Evolutionary conservation across 202 grass and related monocot genomes (phyloP).

Genomic region (Carex sylvatica): DNA sequence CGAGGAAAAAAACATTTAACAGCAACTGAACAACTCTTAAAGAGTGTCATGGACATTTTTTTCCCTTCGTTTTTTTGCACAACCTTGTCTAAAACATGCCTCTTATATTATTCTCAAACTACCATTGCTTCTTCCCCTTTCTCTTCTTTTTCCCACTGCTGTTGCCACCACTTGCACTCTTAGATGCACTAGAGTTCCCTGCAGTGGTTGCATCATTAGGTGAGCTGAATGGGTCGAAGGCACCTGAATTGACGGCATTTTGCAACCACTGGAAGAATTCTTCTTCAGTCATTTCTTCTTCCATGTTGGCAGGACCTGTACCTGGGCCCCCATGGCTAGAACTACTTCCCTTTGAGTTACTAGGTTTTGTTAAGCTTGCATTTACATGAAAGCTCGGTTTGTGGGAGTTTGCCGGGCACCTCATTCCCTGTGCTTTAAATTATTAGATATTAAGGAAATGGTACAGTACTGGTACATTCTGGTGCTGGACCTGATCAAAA

Average conservation of each 20-base stretch:
- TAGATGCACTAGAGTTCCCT: slow-evolving; percentile 38
- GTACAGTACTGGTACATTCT: neutral
- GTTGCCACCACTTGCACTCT: slow-evolving; percentile 17
- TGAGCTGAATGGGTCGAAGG: slow-evolving; percentile 50
- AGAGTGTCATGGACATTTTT: slow-evolving; percentile 17
- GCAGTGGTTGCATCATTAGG: slow-evolving; percentile 43
- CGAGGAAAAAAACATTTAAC: slow-evolving; percentile 7
- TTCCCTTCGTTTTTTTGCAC: slow-evolving; percentile 9
- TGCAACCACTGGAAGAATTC: slow-evolving; percentile 96
- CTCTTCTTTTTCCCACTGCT: slow-evolving; percentile 52
- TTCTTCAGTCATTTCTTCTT: slow-evolving; percentile 63
- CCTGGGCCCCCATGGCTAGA: slow-evolving; percentile 43
- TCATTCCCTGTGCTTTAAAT: slow-evolving; percentile 72
- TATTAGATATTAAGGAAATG: slow-evolving; percentile 13
- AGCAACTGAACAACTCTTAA: neutral
- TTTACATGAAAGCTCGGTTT: slow-evolving; percentile 97
- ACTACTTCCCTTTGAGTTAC: slow-evolving; percentile 51
- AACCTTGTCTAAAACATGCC: neutral
- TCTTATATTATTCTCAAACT: slow-evolving; percentile 25
- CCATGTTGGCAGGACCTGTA: slow-evolving; percentile 36
- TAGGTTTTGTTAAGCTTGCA: slow-evolving; percentile 64
- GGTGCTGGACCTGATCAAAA: neutral
- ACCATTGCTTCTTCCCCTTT: slow-evolving; percentile 84
- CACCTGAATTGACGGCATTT: slow-evolving; percentile 73
- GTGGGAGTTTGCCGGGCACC: slow-evolving; percentile 77